Evolutionary conservation across 768 basidiomycete species (phyloP).

Genomic region (Lepiota venenata): DNA sequence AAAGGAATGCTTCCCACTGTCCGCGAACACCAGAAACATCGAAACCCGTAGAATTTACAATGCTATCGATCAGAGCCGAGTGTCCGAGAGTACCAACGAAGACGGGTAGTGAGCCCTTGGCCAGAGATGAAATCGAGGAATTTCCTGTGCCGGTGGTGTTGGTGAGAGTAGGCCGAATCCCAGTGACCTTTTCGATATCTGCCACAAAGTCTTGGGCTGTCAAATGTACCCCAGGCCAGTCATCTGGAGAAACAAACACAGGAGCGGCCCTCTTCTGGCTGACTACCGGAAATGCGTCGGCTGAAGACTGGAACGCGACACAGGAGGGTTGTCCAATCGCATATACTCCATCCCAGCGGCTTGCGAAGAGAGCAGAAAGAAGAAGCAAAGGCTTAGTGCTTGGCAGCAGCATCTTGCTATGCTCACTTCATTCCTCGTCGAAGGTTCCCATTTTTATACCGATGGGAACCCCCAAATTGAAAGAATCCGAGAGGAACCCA

Average conservation of each 20-base stretch:
- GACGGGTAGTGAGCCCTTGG: constrained; percentile 27
- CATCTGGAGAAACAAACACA: constrained; percentile 48
- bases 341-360: neutral
- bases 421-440: neutral
- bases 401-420: constrained; percentile 3
- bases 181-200: constrained; percentile 61
- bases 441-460: neutral
- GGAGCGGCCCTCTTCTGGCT: constrained; percentile 42
- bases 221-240: constrained; percentile 63
- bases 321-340: constrained; percentile 46
- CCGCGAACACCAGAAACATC: constrained; percentile 56
- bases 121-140: constrained; percentile 31
- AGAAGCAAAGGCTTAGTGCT: neutral
- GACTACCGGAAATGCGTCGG: constrained; percentile 40
- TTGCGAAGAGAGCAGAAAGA: constrained; percentile 3
- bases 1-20: constrained; percentile 62
- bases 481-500: neutral
- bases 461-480: neutral
- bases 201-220: constrained; percentile 55
- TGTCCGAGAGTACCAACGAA: constrained; percentile 63
- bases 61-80: constrained; percentile 46
- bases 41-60: constrained; percentile 50
- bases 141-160: constrained; percentile 20
- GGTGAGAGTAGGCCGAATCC: constrained; percentile 39
- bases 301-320: constrained; percentile 37